Evolutionary conservation across 2,329 filamentous ascomycete species (phyloP), one percentile per base, ranked within the genome.

Genomic region (Mariannaea sp.): DNA sequence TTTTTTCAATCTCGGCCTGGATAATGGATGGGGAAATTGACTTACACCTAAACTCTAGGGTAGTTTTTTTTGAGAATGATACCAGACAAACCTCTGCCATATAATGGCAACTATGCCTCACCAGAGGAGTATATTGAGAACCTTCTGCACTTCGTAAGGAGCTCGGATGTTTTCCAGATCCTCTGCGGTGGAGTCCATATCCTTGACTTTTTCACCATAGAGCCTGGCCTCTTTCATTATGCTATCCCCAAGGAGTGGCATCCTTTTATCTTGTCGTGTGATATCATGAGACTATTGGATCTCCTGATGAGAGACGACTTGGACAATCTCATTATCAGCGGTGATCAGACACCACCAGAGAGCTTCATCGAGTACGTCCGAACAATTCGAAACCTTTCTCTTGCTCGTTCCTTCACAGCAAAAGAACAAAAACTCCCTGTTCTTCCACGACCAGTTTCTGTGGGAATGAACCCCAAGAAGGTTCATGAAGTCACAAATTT

Each of bases 121-220:
- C 75, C 85, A 5, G 89, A 96, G 41, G 81, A 85, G 47, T 99
- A 96, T 71, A 82, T 96, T 42, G 79, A 89, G 20, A 86, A 85
- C 14, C 82, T 97, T 10, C 79, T 97, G 20, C 70, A 84, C 16
- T 96, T 97, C 65, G 83, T 86, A 1, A 85, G 85, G 5, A 85
- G 84, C 2, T 89, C 88, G 39, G 82, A 87, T 48, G 78, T 91
- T 1, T 92, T 97, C 63, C 88, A 90, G 60, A 90, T 90, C 20
- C 80, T 99, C n/a, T 96, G 92, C 68, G 94, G 94, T 48, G 92
- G 93, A n/a, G 90, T 97, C 1, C 94, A 99, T 69, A 92, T 99
- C 58, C 80, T 97, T 51, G 94, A 99, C 71, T 97, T 99, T 73
- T 91, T 97, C 75, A 97, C 92, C 2, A 84, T 85, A 35, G 84